These are phyloP conservation scores for Amanita subjunquillea DNA, from an alignment of 768 basidiomycete species.

Conservation along the genomic window DNA sequence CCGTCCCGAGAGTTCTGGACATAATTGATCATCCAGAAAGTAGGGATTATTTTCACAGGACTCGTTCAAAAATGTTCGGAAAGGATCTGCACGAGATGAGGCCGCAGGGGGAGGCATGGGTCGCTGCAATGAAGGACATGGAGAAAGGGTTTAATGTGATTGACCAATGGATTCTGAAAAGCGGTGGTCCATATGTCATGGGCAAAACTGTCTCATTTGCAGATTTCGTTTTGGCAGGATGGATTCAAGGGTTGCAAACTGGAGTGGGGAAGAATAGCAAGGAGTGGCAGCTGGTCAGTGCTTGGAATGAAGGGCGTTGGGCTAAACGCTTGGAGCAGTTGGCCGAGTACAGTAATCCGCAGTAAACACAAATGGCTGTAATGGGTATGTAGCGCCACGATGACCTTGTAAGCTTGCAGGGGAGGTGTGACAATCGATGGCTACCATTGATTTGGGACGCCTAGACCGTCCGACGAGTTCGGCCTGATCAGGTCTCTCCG, in stretches of 20 bases:
- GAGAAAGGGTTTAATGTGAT: constrained; percentile 15
- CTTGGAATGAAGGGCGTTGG: constrained; percentile 11
- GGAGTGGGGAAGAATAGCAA: constrained; percentile 6
- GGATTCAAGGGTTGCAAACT: not conserved
- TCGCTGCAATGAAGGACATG: constrained; percentile 18
- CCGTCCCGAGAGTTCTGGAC: constrained; percentile 11
- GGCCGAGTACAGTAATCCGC: constrained; percentile 6
- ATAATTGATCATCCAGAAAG: constrained; percentile 20
- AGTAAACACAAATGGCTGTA: not conserved
- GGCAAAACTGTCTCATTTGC: constrained; percentile 5
- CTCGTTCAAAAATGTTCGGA: constrained; percentile 18
- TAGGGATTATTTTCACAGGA: constrained; percentile 22
- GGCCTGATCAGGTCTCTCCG: not conserved
- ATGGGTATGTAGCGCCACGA: too few species aligned
- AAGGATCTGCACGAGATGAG: constrained; percentile 20
- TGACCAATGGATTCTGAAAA: constrained; percentile 12
- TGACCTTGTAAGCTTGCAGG: too few species aligned
- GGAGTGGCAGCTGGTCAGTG: constrained; percentile 5
- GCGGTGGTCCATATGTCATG: constrained; percentile 10
- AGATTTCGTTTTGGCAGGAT: constrained; percentile 6
- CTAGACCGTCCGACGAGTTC: not conserved
- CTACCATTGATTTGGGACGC: too few species aligned
- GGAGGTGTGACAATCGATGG: too few species aligned
- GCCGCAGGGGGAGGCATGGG: constrained; percentile 17
- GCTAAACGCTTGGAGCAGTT: constrained; percentile 2